Evolutionary conservation across 371 early-diverging fungal genomes (phyloP).

Genomic region (Mucor irregularis): DNA sequence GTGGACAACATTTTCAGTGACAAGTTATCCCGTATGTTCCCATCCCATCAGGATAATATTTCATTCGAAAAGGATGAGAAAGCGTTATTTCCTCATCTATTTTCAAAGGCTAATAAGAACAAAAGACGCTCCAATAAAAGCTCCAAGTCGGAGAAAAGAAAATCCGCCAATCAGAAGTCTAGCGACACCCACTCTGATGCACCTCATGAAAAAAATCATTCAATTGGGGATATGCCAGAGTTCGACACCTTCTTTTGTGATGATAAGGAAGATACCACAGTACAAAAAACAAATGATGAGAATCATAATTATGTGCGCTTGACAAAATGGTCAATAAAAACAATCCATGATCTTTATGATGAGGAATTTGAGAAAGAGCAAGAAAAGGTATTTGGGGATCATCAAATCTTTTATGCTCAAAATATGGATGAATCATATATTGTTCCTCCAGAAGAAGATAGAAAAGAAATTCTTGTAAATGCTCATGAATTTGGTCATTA

Average conservation of each 20-base stretch:
- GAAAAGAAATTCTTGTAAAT: conserved; percentile 2
- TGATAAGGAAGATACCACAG: too few relatives aligned
- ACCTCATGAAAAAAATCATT: too few relatives aligned
- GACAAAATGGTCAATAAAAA: not conserved
- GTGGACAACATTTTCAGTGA: conserved; percentile 12
- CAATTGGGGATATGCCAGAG: too few relatives aligned
- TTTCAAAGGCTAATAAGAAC: not conserved
- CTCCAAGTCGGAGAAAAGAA: not conserved
- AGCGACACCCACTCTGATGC: too few relatives aligned
- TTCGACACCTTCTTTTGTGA: too few relatives aligned
- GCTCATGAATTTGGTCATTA: conserved; percentile 18
- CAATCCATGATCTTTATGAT: not conserved
- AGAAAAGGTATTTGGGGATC: not conserved
- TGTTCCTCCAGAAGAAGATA: conserved; percentile 2
- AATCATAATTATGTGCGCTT: not conserved
- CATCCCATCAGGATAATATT: not conserved
- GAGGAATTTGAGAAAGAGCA: not conserved
- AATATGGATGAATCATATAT: not conserved
- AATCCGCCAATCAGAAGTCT: too few relatives aligned
- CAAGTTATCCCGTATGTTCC: conserved; percentile 11
- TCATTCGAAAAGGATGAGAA: not conserved
- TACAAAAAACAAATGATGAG: not conserved
- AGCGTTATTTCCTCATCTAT: not conserved
- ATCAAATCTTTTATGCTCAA: not conserved
- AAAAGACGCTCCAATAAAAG: not conserved